Conservation (phyloP, 2,329 filamentous ascomycete species). For the Knoxdaviesia capensis region DNA sequence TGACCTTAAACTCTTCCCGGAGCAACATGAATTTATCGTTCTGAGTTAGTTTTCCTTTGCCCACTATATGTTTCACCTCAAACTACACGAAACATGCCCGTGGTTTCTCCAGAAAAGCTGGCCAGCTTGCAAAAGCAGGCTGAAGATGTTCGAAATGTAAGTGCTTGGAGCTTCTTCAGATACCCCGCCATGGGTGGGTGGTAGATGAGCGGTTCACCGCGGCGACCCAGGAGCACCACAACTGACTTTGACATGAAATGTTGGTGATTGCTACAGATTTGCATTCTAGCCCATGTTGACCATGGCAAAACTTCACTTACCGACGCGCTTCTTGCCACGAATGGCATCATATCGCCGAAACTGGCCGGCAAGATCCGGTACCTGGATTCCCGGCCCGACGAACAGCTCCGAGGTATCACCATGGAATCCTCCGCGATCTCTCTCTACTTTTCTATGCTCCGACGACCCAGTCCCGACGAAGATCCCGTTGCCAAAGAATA, state of each 20-base stretch:
- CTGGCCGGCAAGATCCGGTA: slow-evolving; percentile 96
- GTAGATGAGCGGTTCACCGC: no score
- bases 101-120: slow-evolving; percentile 79
- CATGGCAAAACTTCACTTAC: slow-evolving; percentile 97
- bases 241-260: slow-evolving; percentile 3
- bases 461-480: slow-evolving; percentile 48
- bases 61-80: no score
- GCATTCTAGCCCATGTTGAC: slow-evolving; percentile 89
- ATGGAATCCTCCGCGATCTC: slow-evolving; percentile 99
- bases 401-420: slow-evolving; percentile 92
- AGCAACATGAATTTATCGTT: no score
- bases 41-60: no score
- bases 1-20: no score
- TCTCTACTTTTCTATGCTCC: slow-evolving; percentile 80
- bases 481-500: slow-evolving; percentile 65
- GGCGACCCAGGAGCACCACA: background rate
- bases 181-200: no score
- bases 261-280: slow-evolving; percentile 38
- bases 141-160: slow-evolving; percentile 80
- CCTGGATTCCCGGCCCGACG: slow-evolving; percentile 86
- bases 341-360: slow-evolving; percentile 97
- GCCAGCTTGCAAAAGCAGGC: slow-evolving; percentile 74
- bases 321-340: slow-evolving; percentile 89
- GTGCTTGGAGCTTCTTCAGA: slow-evolving; percentile 9
- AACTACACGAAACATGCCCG: slow-evolving; percentile 43